Evolutionary conservation across 1,284 basidiomycete species (phyloP).

Genomic region (Tilletia setariae): DNA sequence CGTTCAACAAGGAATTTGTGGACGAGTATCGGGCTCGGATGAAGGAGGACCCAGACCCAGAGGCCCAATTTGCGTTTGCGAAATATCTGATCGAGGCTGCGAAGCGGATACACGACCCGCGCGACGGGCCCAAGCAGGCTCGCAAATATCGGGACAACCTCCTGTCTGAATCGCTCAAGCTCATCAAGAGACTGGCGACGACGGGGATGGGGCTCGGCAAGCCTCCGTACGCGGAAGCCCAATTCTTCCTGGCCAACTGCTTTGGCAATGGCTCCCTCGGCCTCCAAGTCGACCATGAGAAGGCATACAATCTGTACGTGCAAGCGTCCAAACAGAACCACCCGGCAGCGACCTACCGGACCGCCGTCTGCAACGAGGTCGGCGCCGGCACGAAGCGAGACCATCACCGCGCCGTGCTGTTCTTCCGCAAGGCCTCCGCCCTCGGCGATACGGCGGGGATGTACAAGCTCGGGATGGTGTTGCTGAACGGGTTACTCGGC

Average conservation of each 20-base stretch:
- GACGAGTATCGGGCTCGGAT: constrained; percentile 95
- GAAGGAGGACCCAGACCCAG: constrained; percentile 95
- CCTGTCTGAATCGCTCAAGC: constrained; percentile 83
- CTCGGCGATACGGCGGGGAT: constrained; percentile 95
- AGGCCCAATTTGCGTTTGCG: constrained; percentile 95
- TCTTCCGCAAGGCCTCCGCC: constrained; percentile 94
- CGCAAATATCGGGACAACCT: constrained; percentile 83
- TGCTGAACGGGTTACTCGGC: constrained; percentile 78
- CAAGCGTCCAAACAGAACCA: constrained; percentile 95
- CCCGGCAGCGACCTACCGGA: constrained; percentile 88
- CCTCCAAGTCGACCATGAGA: constrained; percentile 91
- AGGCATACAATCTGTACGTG: constrained; percentile 90
- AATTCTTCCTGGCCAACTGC: constrained; percentile 97
- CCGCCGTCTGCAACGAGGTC: constrained; percentile 97
- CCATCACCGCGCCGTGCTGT: constrained; percentile 80
- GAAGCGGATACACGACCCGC: constrained; percentile 63
- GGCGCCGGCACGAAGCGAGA: constrained; percentile 96
- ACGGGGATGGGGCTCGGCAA: constrained; percentile 63
- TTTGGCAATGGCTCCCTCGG: constrained; percentile 93
- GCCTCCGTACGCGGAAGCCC: constrained; percentile 85
- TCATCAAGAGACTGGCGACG: constrained; percentile 84
- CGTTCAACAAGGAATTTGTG: constrained; percentile 85
- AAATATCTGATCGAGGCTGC: constrained; percentile 99
- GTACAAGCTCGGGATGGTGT: constrained; percentile 97
- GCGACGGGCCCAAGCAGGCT: constrained; percentile 47